Percentiles rank a stretch among this genome's conserved stretches.
phyloP scores from a whole-genome alignment of 495 filamentous ascomycete species.

The Daldinia decipiens region DNA sequence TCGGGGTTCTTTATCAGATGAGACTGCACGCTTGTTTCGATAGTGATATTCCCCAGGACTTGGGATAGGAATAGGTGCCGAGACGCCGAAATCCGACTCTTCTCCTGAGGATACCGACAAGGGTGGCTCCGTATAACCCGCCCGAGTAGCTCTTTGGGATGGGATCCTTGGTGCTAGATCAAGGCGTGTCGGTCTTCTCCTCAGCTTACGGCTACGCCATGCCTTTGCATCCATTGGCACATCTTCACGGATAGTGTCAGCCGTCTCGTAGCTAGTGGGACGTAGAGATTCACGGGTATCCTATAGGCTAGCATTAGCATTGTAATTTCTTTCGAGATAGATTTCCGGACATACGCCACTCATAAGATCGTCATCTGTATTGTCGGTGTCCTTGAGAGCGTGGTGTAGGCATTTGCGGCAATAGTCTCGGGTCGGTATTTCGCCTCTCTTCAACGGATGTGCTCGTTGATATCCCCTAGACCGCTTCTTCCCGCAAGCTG shows the following conservation, averaged over 20 bases:
- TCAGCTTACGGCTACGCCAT: conserved; percentile 1
- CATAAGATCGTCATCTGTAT: neutral
- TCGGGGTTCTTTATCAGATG: neutral
- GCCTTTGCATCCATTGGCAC: conserved; percentile 10
- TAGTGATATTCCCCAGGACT: neutral
- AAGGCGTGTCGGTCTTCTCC: conserved; percentile 6
- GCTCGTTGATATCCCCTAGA: conserved; percentile 33
- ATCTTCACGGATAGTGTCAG: neutral
- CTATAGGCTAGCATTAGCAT: conserved; percentile 28
- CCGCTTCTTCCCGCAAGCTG: conserved; percentile 39
- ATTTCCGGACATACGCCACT: neutral
- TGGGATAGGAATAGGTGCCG: neutral
- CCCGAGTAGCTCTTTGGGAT: neutral
- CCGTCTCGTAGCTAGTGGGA: conserved; percentile 5
- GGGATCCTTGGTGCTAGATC: neutral
- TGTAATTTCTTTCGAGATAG: neutral
- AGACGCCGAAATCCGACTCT: conserved; percentile 12
- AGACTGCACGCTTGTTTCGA: neutral
- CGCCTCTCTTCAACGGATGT: conserved; percentile 40
- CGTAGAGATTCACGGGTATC: neutral
- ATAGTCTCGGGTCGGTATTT: conserved; percentile 38
- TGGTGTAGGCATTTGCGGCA: conserved; percentile 34
- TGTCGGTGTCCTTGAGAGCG: conserved; percentile 3
- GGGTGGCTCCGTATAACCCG: neutral
- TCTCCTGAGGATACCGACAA: conserved; percentile 15